A percentile compares a stretch with the other conserved stretches of the same genome.
phyloP scores from a whole-genome alignment of 108 stramenopile genomes.

The Phaeodactylum tricornutum region DNA sequence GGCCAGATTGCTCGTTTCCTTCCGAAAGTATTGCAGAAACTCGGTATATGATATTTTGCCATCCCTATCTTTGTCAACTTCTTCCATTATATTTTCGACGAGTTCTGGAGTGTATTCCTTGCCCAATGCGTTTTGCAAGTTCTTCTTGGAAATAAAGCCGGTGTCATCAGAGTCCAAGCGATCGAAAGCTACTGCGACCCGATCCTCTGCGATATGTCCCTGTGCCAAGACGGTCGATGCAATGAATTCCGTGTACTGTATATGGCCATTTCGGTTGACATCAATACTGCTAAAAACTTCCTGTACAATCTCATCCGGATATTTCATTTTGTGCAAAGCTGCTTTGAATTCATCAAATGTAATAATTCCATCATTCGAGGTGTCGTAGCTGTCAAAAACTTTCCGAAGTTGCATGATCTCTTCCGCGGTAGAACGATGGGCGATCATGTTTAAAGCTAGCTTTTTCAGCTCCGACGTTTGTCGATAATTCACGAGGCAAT shows the following conservation, averaged over 20 bases:
- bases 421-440: slow-evolving; percentile 45
- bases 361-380: slow-evolving; percentile 53
- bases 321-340: slow-evolving; percentile 34
- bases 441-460: slow-evolving; percentile 67
- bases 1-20: neutral
- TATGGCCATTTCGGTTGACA: slow-evolving; percentile 22
- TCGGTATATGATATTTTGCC: slow-evolving; percentile 15
- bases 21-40: slow-evolving; percentile 10
- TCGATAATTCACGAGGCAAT: slow-evolving; percentile 20
- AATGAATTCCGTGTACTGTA: slow-evolving; percentile 49
- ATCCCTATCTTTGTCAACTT: slow-evolving; percentile 10
- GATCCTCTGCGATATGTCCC: slow-evolving; percentile 53
- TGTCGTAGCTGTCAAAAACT: slow-evolving; percentile 62
- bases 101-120: slow-evolving; percentile 1
- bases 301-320: slow-evolving; percentile 41
- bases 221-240: slow-evolving; percentile 82
- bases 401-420: slow-evolving; percentile 66
- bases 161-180: slow-evolving; percentile 68
- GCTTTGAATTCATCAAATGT: slow-evolving; percentile 56
- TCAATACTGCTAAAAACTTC: slow-evolving; percentile 32
- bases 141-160: slow-evolving; percentile 56
- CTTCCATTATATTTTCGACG: slow-evolving; percentile 13
- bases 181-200: slow-evolving; percentile 71
- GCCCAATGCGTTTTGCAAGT: slow-evolving; percentile 31
- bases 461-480: slow-evolving; percentile 41